These are phyloP conservation scores for Tilletia caries DNA, from an alignment of 1,284 basidiomycete genomes.

Conservation along the genomic window DNA sequence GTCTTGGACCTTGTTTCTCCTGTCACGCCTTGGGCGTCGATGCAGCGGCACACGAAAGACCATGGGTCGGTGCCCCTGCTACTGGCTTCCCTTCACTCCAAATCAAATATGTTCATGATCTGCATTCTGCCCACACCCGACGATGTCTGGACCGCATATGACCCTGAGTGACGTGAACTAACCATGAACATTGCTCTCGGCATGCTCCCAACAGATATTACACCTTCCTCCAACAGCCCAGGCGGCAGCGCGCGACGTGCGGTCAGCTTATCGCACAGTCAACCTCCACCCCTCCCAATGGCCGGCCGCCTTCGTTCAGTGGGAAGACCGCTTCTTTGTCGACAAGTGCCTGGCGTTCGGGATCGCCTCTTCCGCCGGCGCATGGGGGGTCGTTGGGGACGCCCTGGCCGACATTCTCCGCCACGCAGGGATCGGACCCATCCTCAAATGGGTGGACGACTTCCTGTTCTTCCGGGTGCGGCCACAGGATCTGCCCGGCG, in stretches of 20 bases:
- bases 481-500: background rate
- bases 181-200: no score
- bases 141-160: no score
- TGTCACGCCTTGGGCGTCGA: no score
- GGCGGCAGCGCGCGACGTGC: background rate
- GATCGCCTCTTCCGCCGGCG: background rate
- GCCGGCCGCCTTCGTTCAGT: background rate
- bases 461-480: background rate
- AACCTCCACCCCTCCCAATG: background rate
- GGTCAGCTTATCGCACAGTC: background rate
- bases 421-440: background rate
- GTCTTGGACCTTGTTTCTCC: no score
- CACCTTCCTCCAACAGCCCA: background rate
- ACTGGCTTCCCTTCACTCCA: no score
- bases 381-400: background rate
- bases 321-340: background rate
- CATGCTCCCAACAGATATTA: no score
- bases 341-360: background rate
- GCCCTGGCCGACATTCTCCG: background rate
- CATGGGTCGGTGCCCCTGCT: no score
- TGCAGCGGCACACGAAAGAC: no score
- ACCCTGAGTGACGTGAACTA: no score
- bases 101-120: no score
- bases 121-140: no score
- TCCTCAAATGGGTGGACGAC: constrained; percentile 4